Evolutionary conservation across 192 early-diverging fungal species (phyloP).

Genomic region (Rhizophagus prolifer): DNA sequence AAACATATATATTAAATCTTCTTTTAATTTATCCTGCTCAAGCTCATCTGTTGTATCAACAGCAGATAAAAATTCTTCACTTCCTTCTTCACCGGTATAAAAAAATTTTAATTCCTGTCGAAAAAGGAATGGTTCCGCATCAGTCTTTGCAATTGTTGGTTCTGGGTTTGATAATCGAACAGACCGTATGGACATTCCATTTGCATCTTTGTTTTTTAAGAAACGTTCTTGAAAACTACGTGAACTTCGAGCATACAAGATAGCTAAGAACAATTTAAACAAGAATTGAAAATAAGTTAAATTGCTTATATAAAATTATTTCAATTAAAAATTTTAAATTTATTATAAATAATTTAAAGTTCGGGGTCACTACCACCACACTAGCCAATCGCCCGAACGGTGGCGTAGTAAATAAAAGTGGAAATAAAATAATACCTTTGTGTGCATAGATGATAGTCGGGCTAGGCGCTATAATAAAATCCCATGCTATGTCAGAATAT

Average conservation of each 20-base stretch:
- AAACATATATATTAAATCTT: conserved; percentile 32
- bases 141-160: conserved; percentile 19
- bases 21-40: conserved; percentile 30
- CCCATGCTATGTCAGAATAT: conserved; percentile 30
- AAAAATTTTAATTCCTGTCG: conserved; percentile 31
- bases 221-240: conserved; percentile 29
- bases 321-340: background rate
- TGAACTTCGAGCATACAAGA: conserved; percentile 31
- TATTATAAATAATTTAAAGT: background rate
- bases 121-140: conserved; percentile 15
- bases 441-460: conserved; percentile 26
- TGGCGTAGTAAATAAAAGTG: conserved; percentile 4
- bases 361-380: background rate
- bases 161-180: conserved; percentile 22
- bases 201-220: conserved; percentile 28
- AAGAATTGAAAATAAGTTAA: background rate
- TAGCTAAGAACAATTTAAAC: background rate
- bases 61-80: conserved; percentile 29
- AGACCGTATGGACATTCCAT: conserved; percentile 21
- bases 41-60: conserved; percentile 32
- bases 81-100: conserved; percentile 32
- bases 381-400: background rate
- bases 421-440: conserved; percentile 27
- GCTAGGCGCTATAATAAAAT: conserved; percentile 11
- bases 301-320: background rate